Evolutionary conservation across 2,329 filamentous ascomycete species (phyloP), one percentile per base, ranked within the genome.

Genomic region (Aspergillus chevalieri): DNA sequence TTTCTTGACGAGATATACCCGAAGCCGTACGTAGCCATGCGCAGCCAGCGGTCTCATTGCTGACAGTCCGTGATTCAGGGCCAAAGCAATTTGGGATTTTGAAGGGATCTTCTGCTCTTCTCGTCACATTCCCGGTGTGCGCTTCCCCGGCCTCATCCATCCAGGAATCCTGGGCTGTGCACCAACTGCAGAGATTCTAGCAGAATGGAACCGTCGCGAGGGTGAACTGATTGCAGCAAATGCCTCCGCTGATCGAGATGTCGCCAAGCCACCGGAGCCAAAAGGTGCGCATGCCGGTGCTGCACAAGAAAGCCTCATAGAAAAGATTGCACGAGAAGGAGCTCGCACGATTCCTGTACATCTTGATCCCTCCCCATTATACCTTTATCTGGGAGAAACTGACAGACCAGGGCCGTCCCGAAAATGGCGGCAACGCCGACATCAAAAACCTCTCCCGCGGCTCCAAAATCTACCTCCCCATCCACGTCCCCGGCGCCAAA

Each of bases 91-190:
- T 61, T 87, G 85, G 85, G 84, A 87, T 66, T 87, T 87, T 53
- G 84, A 87, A 70, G 84, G 84, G 48, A 87, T 87, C 58, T 84
- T 87, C 72, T 94, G 89, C 73, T 86, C 86, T 3, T 91, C 86
- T 6, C 82, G 90, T 14, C 91, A 96, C 66, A 89, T 93, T 53
- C 89, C 89, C 0, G 85, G 87, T 54, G 90, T 95, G 39, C 85
- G 88, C 39, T 95, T 95, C 65, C 83, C 90, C 0, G 89, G 91
- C 0, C 77, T 95, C 28, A 95, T 95, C 64, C 91, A 95, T 66
- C 91, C 91, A 0, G 91, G 91, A 3, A 95, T 96, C 56, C 75
- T 96, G 8, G 91, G 91, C 15, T 95, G 89, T 63, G 91, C 91
- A 0, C 91, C 91, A 0, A 92, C 87, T 0, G 74, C 82, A 3